A percentile compares a stretch with the other conserved stretches of the same genome.
Evolutionary conservation across 495 filamentous ascomycete species (phyloP).

Genomic region (Penicillium riverlandense): DNA sequence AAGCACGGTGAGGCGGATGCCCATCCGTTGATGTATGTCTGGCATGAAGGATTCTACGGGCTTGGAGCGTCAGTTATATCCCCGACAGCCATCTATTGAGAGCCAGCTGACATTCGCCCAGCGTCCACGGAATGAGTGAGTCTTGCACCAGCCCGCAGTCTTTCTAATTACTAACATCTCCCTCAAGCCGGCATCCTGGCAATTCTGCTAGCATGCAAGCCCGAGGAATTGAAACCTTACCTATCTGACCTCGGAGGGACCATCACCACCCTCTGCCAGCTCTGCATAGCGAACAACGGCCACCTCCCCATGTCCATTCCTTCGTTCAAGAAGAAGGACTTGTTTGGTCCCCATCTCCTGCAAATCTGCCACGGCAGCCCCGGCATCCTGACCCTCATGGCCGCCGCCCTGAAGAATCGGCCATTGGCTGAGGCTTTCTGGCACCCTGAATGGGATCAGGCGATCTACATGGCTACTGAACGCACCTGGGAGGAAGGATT

Average conservation of each 20-base stretch:
- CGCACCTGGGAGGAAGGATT: conserved; percentile 43
- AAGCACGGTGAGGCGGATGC: conserved; percentile 24
- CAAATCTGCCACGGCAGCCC: conserved; percentile 44
- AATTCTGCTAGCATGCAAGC: conserved; percentile 30
- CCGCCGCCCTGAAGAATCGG: conserved; percentile 21
- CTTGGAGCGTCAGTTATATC: conserved; percentile 31
- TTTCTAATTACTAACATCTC: background rate
- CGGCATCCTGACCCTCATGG: conserved; percentile 30
- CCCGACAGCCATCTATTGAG: background rate
- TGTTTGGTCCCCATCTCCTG: conserved; percentile 23
- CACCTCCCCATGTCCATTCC: conserved; percentile 35
- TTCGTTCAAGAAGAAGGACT: conserved; percentile 1
- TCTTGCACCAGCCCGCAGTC: background rate
- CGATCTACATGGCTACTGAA: conserved; percentile 25
- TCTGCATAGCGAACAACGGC: conserved; percentile 28
- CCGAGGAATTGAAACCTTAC: conserved; percentile 21
- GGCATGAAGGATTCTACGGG: conserved; percentile 33
- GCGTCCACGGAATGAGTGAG: conserved; percentile 28
- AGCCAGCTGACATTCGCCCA: conserved; percentile 6
- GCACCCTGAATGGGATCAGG: conserved; percentile 35
- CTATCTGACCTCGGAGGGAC: conserved; percentile 29
- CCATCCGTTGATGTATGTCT: conserved; percentile 41
- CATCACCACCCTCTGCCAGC: conserved; percentile 30
- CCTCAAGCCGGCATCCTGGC: conserved; percentile 33
- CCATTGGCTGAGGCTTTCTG: conserved; percentile 20